Evolutionary conservation across 2,329 filamentous ascomycete species (phyloP).

Genomic region (Exophiala alcalophila): DNA sequence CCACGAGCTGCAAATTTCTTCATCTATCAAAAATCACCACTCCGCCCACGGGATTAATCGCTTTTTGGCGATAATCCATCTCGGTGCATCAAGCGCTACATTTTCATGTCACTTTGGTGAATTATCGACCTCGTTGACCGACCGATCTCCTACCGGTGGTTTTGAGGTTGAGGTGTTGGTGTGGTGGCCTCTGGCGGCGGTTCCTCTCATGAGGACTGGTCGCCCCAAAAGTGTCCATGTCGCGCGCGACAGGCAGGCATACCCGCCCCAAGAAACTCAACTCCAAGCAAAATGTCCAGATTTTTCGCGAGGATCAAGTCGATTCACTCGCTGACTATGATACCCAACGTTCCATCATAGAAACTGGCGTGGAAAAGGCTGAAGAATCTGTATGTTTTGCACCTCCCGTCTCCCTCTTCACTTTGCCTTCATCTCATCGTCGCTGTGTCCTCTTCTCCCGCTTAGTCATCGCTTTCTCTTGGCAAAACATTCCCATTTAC

Average conservation of each 20-base stretch:
- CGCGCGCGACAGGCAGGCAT: slow-evolving; percentile 38
- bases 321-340: slow-evolving; percentile 82
- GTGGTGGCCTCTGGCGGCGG: slow-evolving; percentile 4
- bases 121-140: slow-evolving; percentile 34
- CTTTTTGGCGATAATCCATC: slow-evolving; percentile 51
- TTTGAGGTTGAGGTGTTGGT: slow-evolving; percentile 3
- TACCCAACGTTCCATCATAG: slow-evolving; percentile 78
- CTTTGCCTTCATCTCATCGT: slow-evolving; percentile 7
- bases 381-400: slow-evolving; percentile 85
- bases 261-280: slow-evolving; percentile 70
- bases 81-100: slow-evolving; percentile 59
- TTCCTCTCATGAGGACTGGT: slow-evolving; percentile 18
- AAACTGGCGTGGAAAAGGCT: slow-evolving; percentile 93
- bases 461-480: slow-evolving; percentile 23
- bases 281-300: slow-evolving; percentile 80
- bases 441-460: slow-evolving; percentile 20
- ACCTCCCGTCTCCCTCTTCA: slow-evolving; percentile 3
- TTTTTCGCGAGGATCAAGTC: slow-evolving; percentile 87
- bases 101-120: slow-evolving; percentile 62
- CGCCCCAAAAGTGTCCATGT: slow-evolving; percentile 22
- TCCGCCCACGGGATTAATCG: slow-evolving; percentile 51
- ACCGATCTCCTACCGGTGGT: slow-evolving; percentile 5
- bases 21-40: slow-evolving; percentile 52
- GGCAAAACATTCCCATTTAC: slow-evolving; percentile 27
- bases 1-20: slow-evolving; percentile 16